Evolutionary conservation across 1,284 basidiomycete genomes (phyloP).

Genomic region (Apiotrichum sp.): DNA sequence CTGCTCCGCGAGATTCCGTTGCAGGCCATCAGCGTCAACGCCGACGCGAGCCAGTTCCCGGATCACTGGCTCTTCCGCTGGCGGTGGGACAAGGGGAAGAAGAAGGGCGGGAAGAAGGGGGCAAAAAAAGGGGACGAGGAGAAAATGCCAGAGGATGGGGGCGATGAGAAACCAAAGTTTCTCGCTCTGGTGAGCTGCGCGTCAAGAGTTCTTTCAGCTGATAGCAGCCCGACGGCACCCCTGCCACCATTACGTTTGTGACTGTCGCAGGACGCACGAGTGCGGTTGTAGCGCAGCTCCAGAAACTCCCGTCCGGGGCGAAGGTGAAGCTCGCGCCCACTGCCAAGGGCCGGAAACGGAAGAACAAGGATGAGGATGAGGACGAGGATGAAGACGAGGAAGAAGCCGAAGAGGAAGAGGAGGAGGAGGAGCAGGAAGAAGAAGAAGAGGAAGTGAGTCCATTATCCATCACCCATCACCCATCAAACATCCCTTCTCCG

Average conservation of each 20-base stretch:
- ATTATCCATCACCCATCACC: too few relatives aligned
- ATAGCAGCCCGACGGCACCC: constrained; percentile 59
- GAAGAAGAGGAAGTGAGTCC: too few relatives aligned
- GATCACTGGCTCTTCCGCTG: constrained; percentile 48
- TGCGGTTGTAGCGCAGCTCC: constrained; percentile 64
- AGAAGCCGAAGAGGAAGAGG: too few relatives aligned
- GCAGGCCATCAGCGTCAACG: constrained; percentile 64
- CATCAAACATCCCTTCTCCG: too few relatives aligned
- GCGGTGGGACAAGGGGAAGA: constrained; percentile 66
- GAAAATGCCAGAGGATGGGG: constrained; percentile 13
- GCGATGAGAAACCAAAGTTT: constrained; percentile 40
- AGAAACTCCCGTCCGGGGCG: constrained; percentile 49
- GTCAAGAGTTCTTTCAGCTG: background rate
- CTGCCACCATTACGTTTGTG: constrained; percentile 67
- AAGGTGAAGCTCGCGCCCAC: constrained; percentile 5
- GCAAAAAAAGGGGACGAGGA: constrained; percentile 14
- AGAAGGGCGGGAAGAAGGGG: constrained; percentile 38
- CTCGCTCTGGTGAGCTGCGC: constrained; percentile 53
- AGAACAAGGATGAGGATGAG: constrained; percentile 3
- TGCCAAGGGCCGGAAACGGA: constrained; percentile 11
- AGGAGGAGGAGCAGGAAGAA: too few relatives aligned
- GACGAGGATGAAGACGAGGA: too few relatives aligned
- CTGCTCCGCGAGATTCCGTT: constrained; percentile 58
- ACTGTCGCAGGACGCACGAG: constrained; percentile 76
- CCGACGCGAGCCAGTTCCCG: constrained; percentile 66